Conservation (phyloP, 306 rosid genomes). For the Cucurbita maxima region DNA sequence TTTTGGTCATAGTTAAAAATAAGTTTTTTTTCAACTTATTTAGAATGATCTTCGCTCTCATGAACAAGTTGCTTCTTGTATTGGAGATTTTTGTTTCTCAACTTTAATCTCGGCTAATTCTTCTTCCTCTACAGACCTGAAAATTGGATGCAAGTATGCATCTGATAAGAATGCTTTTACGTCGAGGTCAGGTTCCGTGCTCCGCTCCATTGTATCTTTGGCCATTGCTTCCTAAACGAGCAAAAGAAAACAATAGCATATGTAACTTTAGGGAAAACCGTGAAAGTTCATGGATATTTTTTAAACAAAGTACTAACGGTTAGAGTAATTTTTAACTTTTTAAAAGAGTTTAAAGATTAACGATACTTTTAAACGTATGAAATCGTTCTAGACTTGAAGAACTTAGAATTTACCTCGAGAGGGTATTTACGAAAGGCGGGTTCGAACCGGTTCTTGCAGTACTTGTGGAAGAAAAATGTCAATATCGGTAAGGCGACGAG, state of each 20-base stretch:
- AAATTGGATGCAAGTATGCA: slow-evolving; percentile 90
- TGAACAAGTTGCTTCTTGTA: not conserved
- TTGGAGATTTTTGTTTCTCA: slow-evolving; percentile 44
- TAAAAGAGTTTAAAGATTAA: too few species aligned
- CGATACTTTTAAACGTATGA: too few species aligned
- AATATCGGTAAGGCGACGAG: slow-evolving; percentile 61
- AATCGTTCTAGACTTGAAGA: not conserved
- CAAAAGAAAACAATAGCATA: not conserved
- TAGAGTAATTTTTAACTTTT: too few species aligned
- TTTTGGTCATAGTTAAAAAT: too few species aligned
- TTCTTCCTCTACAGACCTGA: slow-evolving; percentile 61
- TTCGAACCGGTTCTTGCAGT: slow-evolving; percentile 70
- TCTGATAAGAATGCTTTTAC: slow-evolving; percentile 63
- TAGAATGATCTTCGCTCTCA: too few species aligned
- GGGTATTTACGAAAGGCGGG: slow-evolving; percentile 89
- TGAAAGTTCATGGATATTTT: not conserved
- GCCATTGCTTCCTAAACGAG: slow-evolving; percentile 72
- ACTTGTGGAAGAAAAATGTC: slow-evolving; percentile 75
- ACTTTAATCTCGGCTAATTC: slow-evolving; percentile 51
- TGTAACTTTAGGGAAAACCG: not conserved
- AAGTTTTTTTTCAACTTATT: too few species aligned
- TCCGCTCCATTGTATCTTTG: slow-evolving; percentile 49
- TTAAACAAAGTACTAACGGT: too few species aligned
- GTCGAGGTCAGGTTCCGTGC: slow-evolving; percentile 58
- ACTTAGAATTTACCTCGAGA: slow-evolving; percentile 49